Evolutionary conservation across 306 rosid genomes (phyloP), one percentile per base, ranked within the genome.

Genomic region (Chamaecrista fasciculata): DNA sequence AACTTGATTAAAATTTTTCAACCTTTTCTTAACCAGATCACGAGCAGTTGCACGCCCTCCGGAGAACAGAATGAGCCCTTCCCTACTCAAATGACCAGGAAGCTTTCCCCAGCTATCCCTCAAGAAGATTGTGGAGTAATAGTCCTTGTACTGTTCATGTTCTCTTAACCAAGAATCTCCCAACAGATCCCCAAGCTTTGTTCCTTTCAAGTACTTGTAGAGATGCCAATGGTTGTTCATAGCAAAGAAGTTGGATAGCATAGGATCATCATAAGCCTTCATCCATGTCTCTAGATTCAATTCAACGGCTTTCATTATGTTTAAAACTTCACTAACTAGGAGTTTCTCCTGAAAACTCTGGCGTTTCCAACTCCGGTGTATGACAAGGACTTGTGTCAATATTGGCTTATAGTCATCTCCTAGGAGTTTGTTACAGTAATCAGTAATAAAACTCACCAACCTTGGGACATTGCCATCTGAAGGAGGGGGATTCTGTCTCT

Each of bases 41-140:
- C 99, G 99, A 21, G 99, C 99, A 44, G 99, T 95, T 33, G 99
- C 99, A 1, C 93, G 95, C 42, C 97, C 97, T 72, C 99, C 99
- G 0, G 99, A 95, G 80, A 95, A 95, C 66, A 91, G 79, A 69
- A 95, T 91, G 71, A 95, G 80, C 64, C 99, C 99, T 80, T 95
- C 97, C 69, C 99, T 78, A 56, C 99, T 95, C 75, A 95, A 80
- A 71, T 89, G 91, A 72, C 85, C 75, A 14, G 99, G 97, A 77
- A 95, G 97, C 82, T 89, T 95, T 37, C 95, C 97, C 99, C 99
- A 95, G 77, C 95, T 91, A 0, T 95, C 96, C 57, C 81, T 84
- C 81, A 95, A 77, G 81, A 95, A 83, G 56, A 73, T 63, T 34
- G 92, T 31, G 2, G 82, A 78, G 79, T 86, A 81, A 73, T 86